These are phyloP conservation scores for Yamadazyma conglobata DNA, from an alignment of 1,139 yeast genomes.

Conservation along the genomic window DNA sequence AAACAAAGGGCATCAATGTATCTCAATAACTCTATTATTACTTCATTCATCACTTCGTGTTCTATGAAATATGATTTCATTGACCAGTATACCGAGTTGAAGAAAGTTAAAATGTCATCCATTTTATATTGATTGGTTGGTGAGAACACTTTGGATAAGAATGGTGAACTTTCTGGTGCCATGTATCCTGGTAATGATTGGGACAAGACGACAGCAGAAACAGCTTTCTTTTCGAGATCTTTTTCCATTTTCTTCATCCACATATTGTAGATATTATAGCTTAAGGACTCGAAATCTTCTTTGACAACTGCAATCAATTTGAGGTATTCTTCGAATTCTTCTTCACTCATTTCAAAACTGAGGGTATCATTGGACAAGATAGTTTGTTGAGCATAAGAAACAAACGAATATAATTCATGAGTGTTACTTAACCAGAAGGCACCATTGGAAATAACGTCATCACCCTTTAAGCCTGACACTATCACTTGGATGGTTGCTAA, in stretches of 20 bases:
- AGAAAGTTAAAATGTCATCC: conserved; percentile 90
- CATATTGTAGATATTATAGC: conserved; percentile 91
- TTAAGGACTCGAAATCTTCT: conserved; percentile 90
- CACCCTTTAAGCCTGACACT: conserved; percentile 70
- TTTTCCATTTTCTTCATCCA: conserved; percentile 97
- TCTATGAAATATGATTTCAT: conserved; percentile 91
- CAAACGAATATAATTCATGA: conserved; percentile 92
- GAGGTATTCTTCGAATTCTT: conserved; percentile 86
- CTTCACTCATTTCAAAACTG: conserved; percentile 82
- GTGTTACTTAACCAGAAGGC: conserved; percentile 98
- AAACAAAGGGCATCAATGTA: conserved; percentile 93
- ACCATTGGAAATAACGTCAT: conserved; percentile 85
- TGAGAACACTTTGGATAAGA: conserved; percentile 80
- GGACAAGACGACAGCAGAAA: conserved; percentile 89
- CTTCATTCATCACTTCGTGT: conserved; percentile 79
- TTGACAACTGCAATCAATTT: conserved; percentile 87
- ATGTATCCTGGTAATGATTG: conserved; percentile 96
- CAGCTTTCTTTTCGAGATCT: conserved; percentile 85
- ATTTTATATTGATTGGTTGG: conserved; percentile 73
- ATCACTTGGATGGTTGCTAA: conserved; percentile 83
- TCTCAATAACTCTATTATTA: conserved; percentile 76
- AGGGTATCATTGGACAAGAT: conserved; percentile 79
- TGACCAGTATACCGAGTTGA: conserved; percentile 90
- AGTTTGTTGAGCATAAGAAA: conserved; percentile 88
- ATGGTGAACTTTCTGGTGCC: conserved; percentile 84